Conservation (phyloP, 192 early-diverging fungal species). For the Coemansia sp. region DNA sequence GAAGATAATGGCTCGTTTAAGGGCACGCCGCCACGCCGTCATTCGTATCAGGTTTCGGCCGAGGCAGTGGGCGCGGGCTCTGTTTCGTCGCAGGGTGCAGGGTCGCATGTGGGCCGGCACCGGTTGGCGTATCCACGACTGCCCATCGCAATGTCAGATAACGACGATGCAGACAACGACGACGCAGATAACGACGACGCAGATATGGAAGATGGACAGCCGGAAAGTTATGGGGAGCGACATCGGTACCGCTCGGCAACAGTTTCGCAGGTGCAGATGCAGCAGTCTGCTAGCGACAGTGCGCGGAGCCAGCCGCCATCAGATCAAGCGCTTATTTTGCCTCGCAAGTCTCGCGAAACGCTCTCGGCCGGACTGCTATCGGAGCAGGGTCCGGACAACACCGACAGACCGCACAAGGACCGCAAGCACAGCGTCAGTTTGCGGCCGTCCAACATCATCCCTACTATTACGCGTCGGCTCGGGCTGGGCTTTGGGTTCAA, state of each 20-base stretch:
- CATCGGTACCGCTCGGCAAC: slow-evolving; percentile 43
- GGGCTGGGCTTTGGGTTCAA: slow-evolving; percentile 48
- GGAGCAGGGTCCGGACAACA: neutral
- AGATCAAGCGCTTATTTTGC: neutral
- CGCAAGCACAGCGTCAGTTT: slow-evolving; percentile 29
- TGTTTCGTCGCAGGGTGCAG: slow-evolving; percentile 1
- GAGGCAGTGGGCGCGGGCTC: slow-evolving; percentile 7
- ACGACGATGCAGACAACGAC: neutral
- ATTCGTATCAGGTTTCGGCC: slow-evolving; percentile 41
- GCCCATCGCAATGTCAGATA: neutral
- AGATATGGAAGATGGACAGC: neutral
- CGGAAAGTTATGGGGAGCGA: neutral
- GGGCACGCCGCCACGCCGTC: slow-evolving; percentile 37
- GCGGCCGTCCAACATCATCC: slow-evolving; percentile 46
- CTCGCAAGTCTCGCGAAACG: slow-evolving; percentile 7
- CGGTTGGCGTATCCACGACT: slow-evolving; percentile 1
- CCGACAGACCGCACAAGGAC: slow-evolving; percentile 1
- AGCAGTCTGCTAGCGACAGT: neutral
- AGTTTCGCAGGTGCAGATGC: slow-evolving; percentile 28
- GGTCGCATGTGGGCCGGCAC: neutral
- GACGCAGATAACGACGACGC: slow-evolving; percentile 2
- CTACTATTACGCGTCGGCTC: slow-evolving; percentile 41
- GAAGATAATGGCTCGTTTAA: slow-evolving; percentile 18
- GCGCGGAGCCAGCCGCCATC: slow-evolving; percentile 3
- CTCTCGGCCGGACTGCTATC: neutral